phyloP scores from a whole-genome alignment of 257 asterid genomes.

The Ilex asprella region DNA sequence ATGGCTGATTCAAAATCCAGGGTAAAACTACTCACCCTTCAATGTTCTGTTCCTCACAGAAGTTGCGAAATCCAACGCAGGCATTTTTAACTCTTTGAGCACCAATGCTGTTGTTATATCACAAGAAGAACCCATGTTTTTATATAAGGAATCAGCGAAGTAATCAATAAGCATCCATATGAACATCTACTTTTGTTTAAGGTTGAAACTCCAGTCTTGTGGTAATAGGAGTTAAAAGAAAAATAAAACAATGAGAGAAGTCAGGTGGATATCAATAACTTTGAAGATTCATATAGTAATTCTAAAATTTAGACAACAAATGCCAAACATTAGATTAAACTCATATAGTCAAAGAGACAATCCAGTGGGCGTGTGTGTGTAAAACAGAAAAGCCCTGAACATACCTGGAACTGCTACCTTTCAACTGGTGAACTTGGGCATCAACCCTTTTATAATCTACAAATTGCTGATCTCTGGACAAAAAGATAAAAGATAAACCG shows the following conservation, averaged over 20 bases:
- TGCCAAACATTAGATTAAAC: too few species aligned
- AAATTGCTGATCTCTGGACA: conserved; percentile 46
- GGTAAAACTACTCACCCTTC: conserved; percentile 38
- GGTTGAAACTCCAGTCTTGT: too few species aligned
- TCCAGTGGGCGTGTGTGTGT: too few species aligned
- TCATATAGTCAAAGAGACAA: too few species aligned
- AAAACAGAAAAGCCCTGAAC: not conserved
- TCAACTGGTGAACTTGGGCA: conserved; percentile 81
- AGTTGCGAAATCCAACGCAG: conserved; percentile 58
- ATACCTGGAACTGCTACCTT: conserved; percentile 94
- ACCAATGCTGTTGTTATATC: conserved; percentile 48
- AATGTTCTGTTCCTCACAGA: conserved; percentile 50
- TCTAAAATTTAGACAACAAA: too few species aligned
- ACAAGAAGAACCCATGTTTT: not conserved
- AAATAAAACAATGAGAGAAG: too few species aligned
- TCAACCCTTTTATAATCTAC: conserved; percentile 74
- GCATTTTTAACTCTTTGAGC: conserved; percentile 67
- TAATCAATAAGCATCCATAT: not conserved
- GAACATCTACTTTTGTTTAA: not conserved
- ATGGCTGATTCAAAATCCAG: not conserved
- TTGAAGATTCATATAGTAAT: too few species aligned
- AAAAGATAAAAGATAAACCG: not conserved
- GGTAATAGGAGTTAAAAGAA: too few species aligned
- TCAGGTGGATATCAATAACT: too few species aligned
- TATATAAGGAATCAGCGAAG: not conserved